Evolutionary conservation across 208 protist species (phyloP).

Genomic region (Leishmania guyanensis): DNA sequence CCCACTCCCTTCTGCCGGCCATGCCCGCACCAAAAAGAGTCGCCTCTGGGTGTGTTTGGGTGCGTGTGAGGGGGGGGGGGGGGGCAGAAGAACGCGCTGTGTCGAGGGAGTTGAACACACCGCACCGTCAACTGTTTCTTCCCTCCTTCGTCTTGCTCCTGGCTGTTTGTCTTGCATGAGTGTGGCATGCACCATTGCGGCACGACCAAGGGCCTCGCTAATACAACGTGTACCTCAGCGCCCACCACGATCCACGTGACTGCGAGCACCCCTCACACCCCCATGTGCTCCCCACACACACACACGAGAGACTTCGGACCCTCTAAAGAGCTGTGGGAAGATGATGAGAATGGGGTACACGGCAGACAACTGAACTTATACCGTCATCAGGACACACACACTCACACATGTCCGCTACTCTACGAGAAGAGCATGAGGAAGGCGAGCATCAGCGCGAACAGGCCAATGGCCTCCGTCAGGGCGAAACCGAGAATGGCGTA

Average conservation of each 20-base stretch:
- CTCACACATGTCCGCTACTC: slow-evolving; percentile 17
- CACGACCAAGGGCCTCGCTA: not conserved
- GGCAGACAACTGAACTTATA: not conserved
- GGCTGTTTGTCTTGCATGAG: not conserved
- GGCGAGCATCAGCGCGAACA: slow-evolving; percentile 92
- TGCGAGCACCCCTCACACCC: not conserved
- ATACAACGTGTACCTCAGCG: not conserved
- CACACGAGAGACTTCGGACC: not conserved
- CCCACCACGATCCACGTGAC: not conserved
- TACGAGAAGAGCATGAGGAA: slow-evolving; percentile 95
- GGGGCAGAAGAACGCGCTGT: not conserved
- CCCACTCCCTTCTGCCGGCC: not conserved
- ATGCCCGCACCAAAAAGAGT: not conserved
- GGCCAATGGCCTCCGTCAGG: slow-evolving; percentile 91
- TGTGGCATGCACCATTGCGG: not conserved
- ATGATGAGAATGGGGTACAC: slow-evolving; percentile 1
- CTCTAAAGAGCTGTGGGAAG: not conserved
- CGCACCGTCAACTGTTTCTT: not conserved
- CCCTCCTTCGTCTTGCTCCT: not conserved
- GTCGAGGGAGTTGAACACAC: not conserved
- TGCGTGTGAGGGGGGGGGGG: not conserved
- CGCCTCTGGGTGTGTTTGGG: not conserved
- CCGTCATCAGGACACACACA: not conserved
- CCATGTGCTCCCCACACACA: not conserved
- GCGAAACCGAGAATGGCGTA: slow-evolving; percentile 94